Evolutionary conservation across 202 grass and related monocot genomes (phyloP).

Genomic region (Panicum virgatum): DNA sequence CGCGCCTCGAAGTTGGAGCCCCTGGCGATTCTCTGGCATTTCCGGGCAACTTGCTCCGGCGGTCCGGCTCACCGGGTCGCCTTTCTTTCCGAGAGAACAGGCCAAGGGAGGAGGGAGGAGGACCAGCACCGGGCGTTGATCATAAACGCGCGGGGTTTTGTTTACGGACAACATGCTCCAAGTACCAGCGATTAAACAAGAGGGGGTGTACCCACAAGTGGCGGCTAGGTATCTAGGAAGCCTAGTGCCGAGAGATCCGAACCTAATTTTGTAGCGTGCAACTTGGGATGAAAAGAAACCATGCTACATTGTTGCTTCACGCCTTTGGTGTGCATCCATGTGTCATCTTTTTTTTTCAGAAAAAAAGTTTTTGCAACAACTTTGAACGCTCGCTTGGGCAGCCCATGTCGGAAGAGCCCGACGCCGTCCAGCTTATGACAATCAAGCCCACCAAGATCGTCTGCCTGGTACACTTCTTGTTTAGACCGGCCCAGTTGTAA

Average conservation of each 20-base stretch:
- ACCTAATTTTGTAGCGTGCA: constrained; percentile 4
- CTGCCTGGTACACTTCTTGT: no score
- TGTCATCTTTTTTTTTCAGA: neutral
- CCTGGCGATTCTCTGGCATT: constrained; percentile 15
- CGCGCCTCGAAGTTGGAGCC: constrained; percentile 14
- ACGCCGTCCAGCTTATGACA: neutral
- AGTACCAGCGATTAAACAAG: neutral
- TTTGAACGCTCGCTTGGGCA: neutral
- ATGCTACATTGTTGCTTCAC: neutral
- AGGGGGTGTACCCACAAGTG: neutral
- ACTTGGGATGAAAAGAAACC: constrained; percentile 13
- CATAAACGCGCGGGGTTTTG: neutral
- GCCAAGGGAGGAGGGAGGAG: constrained; percentile 27
- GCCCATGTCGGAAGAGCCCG: neutral
- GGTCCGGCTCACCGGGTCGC: neutral
- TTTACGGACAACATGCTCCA: neutral
- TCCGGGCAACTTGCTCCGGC: constrained; percentile 30
- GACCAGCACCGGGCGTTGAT: neutral
- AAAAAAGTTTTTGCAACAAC: no score
- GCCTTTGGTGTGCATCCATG: neutral
- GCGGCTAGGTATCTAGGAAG: neutral
- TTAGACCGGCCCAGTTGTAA: no score
- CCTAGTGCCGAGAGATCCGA: constrained; percentile 12
- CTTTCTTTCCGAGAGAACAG: constrained; percentile 37
- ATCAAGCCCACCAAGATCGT: neutral